Conservation (phyloP, 768 basidiomycete species). For the Russula sp. region DNA sequence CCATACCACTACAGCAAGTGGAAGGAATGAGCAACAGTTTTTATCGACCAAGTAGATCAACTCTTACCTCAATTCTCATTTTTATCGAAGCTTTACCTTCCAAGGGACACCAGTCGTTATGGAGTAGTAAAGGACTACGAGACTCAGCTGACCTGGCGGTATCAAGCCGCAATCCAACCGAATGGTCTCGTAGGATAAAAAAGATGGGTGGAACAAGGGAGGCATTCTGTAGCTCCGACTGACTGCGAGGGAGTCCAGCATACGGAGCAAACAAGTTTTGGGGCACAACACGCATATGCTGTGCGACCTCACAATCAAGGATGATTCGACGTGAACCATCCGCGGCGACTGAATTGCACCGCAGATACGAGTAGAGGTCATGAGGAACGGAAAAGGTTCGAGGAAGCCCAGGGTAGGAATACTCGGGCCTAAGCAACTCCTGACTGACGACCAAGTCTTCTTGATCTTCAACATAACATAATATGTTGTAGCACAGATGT, state of each 20-base stretch:
- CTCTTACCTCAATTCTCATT: slow-evolving; percentile 23
- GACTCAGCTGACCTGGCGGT: slow-evolving; percentile 17
- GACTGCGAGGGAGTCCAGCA: slow-evolving; percentile 21
- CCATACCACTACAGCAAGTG: slow-evolving; percentile 16
- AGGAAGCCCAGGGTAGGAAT: slow-evolving; percentile 22
- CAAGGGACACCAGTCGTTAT: slow-evolving; percentile 19
- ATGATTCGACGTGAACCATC: slow-evolving; percentile 17
- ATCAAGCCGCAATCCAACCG: slow-evolving; percentile 19
- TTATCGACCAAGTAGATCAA: neutral
- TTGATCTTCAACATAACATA: slow-evolving; percentile 15
- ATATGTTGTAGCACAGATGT: slow-evolving; percentile 16
- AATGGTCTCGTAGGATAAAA: slow-evolving; percentile 10
- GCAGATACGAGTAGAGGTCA: slow-evolving; percentile 19
- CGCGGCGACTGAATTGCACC: slow-evolving; percentile 18
- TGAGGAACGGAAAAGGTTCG: slow-evolving; percentile 20
- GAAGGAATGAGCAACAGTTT: neutral
- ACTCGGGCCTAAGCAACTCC: slow-evolving; percentile 14
- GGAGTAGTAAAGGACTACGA: slow-evolving; percentile 1
- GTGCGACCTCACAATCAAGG: slow-evolving; percentile 4
- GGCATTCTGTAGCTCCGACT: slow-evolving; percentile 16
- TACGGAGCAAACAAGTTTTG: slow-evolving; percentile 23
- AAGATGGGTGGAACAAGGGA: slow-evolving; percentile 17
- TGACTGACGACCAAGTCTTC: slow-evolving; percentile 22
- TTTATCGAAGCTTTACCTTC: slow-evolving; percentile 23
- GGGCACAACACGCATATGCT: slow-evolving; percentile 5